Percentiles rank a stretch among this genome's conserved stretches.
Conservation (phyloP, 2,329 filamentous ascomycete genomes). For the Plectosphaerella sp. region DNA sequence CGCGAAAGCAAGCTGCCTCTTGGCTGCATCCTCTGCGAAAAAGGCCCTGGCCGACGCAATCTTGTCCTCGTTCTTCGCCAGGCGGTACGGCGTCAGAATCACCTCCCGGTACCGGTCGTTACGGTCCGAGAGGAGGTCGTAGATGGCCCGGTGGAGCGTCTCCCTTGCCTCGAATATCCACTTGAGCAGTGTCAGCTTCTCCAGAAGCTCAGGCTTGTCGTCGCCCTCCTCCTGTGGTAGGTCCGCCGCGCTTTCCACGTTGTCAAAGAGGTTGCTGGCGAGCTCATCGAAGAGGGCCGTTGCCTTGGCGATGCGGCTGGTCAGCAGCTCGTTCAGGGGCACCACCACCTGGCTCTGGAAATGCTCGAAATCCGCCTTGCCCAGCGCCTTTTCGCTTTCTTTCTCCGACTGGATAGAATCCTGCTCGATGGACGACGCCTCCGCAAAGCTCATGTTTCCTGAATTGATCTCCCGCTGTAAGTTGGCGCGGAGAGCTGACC, state of each 20-base stretch:
- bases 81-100: slow-evolving; percentile 73
- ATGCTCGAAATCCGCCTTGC: slow-evolving; percentile 75
- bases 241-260: slow-evolving; percentile 62
- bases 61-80: slow-evolving; percentile 74
- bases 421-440: slow-evolving; percentile 76
- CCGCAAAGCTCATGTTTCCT: slow-evolving; percentile 75
- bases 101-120: slow-evolving; percentile 84
- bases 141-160: slow-evolving; percentile 76
- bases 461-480: slow-evolving; percentile 75
- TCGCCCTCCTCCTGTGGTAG: slow-evolving; percentile 92
- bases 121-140: slow-evolving; percentile 77
- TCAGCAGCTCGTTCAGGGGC: slow-evolving; percentile 76
- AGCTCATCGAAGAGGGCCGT: slow-evolving; percentile 75
- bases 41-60: slow-evolving; percentile 74
- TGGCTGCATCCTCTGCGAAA: slow-evolving; percentile 73
- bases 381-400: slow-evolving; percentile 63
- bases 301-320: slow-evolving; percentile 67
- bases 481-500: slow-evolving; percentile 64
- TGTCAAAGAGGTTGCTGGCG: slow-evolving; percentile 66
- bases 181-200: slow-evolving; percentile 91
- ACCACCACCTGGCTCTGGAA: slow-evolving; percentile 82
- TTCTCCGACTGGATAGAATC: slow-evolving; percentile 69
- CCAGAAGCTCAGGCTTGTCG: slow-evolving; percentile 86
- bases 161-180: slow-evolving; percentile 98
- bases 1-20: slow-evolving; percentile 67